Conservation (phyloP, 2,329 filamentous ascomycete species). For the Whalleya microplaca region DNA sequence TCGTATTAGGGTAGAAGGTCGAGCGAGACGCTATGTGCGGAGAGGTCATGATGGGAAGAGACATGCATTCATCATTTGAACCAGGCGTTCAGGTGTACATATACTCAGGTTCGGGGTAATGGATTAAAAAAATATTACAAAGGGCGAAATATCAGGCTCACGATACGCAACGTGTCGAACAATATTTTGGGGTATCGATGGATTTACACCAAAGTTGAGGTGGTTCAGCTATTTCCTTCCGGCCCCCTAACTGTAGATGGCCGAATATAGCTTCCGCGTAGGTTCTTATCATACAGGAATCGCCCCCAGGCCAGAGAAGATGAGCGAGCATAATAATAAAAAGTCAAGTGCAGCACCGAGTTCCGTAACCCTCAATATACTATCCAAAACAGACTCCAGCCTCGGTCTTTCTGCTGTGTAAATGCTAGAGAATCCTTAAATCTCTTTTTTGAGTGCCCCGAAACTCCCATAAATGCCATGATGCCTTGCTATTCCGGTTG, state of each 20-base stretch:
- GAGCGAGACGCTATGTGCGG: neutral
- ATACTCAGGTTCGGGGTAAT: conserved; percentile 10
- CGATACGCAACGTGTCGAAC: conserved; percentile 4
- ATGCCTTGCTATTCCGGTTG: conserved; percentile 1
- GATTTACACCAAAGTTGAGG: neutral
- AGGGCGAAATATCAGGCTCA: neutral
- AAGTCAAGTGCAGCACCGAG: neutral
- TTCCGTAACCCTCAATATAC: conserved; percentile 7
- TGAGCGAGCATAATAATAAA: conserved; percentile 4
- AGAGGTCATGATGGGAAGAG: conserved; percentile 12
- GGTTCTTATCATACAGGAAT: neutral
- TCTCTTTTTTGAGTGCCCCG: conserved; percentile 20
- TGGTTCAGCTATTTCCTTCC: neutral
- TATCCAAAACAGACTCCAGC: conserved; percentile 17
- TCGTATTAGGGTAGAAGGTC: conserved; percentile 66
- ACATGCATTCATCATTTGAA: conserved; percentile 15
- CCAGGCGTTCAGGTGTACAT: conserved; percentile 23
- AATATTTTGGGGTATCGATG: neutral
- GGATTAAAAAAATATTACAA: conserved; percentile 5
- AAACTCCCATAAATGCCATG: conserved; percentile 27
- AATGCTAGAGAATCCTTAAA: conserved; percentile 22
- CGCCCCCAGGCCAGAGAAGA: conserved; percentile 4
- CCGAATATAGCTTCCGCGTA: neutral
- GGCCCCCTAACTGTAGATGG: neutral
- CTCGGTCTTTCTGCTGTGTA: conserved; percentile 14